A percentile compares a stretch with the other conserved stretches of the same genome.
phyloP scores from a whole-genome alignment of 495 filamentous ascomycete genomes.

The Neurospora sp. region DNA sequence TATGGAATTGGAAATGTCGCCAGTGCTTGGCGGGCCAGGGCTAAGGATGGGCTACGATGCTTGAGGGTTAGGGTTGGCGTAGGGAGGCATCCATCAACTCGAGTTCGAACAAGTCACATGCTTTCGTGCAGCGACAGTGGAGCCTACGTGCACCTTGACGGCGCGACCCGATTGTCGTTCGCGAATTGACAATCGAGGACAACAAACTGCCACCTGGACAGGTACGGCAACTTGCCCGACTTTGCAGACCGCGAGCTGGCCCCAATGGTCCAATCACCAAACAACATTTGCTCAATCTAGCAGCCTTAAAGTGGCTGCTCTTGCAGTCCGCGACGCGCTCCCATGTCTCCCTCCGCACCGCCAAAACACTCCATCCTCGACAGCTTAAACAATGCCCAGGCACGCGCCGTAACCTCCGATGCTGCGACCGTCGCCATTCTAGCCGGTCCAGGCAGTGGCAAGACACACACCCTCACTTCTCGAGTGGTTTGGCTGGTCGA shows the following conservation, averaged over 20 bases:
- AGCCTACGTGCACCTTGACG: neutral
- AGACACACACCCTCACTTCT: slow-evolving; percentile 93
- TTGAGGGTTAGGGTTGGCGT: neutral
- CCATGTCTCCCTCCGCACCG: neutral
- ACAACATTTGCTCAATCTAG: neutral
- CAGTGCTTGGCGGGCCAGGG: neutral
- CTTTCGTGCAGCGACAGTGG: neutral
- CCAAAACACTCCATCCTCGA: slow-evolving; percentile 33
- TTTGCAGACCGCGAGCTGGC: neutral
- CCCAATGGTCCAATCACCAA: neutral
- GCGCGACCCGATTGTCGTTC: neutral
- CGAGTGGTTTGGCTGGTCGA: slow-evolving; percentile 89
- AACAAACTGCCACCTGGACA: neutral
- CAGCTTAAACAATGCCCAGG: slow-evolving; percentile 77
- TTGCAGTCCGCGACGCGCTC: neutral
- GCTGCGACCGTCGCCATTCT: slow-evolving; percentile 80
- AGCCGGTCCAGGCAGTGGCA: slow-evolving; percentile 73
- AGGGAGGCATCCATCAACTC: neutral
- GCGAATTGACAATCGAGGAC: neutral
- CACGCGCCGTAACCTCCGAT: slow-evolving; percentile 70
- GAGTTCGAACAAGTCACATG: neutral
- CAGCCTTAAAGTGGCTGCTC: neutral
- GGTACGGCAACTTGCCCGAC: neutral
- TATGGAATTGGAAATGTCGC: neutral
- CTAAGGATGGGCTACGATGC: neutral